Evolutionary conservation across 768 basidiomycete species (phyloP).

Genomic region (Xanthoconium stramineum): DNA sequence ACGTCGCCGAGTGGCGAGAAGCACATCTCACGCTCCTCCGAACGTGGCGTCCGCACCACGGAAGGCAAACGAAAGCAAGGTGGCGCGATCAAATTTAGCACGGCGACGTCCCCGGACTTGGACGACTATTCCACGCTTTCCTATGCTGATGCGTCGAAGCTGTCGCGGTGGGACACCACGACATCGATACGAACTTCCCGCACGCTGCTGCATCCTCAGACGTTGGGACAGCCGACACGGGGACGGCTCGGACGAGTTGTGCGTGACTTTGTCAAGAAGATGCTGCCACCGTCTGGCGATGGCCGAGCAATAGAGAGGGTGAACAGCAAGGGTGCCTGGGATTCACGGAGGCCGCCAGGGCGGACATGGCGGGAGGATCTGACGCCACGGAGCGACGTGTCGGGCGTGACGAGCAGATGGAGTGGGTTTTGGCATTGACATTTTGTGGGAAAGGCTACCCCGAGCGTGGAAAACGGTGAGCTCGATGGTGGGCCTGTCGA

Average conservation of each 20-base stretch:
- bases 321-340: neutral
- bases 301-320: neutral
- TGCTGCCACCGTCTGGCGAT: conserved; percentile 11
- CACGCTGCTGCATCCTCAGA: neutral
- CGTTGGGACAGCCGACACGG: neutral
- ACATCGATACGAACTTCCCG: neutral
- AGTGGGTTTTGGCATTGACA: conserved; percentile 19
- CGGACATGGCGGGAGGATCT: neutral
- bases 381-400: conserved; percentile 16
- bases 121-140: conserved; percentile 16
- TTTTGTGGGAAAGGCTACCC: neutral
- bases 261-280: conserved; percentile 21
- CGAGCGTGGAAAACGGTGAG: neutral
- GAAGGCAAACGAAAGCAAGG: neutral
- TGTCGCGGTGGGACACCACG: neutral
- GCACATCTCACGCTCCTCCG: neutral
- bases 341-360: neutral
- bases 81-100: neutral
- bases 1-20: neutral
- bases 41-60: neutral
- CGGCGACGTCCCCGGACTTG: conserved; percentile 5
- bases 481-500: no score
- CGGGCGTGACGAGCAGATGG: conserved; percentile 19
- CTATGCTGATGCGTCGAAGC: neutral
- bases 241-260: conserved; percentile 22